A percentile compares a stretch with the other conserved stretches of the same genome.
Conservation (phyloP, 768 basidiomycete genomes). For the Peribolospora baueri region DNA sequence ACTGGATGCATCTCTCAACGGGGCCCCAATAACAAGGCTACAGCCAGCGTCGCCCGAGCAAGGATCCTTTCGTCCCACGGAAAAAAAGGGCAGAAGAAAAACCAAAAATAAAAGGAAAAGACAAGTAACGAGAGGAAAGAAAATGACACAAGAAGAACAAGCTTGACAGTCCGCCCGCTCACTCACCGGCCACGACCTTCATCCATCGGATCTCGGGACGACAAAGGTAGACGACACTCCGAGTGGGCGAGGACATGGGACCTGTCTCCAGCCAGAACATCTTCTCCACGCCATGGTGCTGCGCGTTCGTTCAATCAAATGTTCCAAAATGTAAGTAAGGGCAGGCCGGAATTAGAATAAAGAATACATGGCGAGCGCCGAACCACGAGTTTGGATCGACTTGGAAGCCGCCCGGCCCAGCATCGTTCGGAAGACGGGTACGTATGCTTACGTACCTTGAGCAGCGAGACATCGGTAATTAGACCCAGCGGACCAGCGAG, state of each 20-base stretch:
- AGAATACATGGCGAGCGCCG: not conserved
- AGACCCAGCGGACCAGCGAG: slow-evolving; percentile 79
- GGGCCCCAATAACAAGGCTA: not conserved
- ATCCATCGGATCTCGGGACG: slow-evolving; percentile 62
- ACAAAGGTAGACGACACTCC: slow-evolving; percentile 81
- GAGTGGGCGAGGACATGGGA: slow-evolving; percentile 51
- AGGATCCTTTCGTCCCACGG: not conserved
- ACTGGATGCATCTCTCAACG: too few species aligned
- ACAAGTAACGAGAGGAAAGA: not conserved
- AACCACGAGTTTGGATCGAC: too few species aligned
- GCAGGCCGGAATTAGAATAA: not conserved
- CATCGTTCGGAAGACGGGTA: too few species aligned
- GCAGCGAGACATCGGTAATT: slow-evolving; percentile 72
- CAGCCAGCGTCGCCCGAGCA: not conserved
- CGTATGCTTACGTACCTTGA: slow-evolving; percentile 39
- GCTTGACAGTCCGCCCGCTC: not conserved
- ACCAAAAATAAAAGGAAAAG: not conserved
- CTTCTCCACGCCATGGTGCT: slow-evolving; percentile 98
- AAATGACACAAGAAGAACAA: not conserved
- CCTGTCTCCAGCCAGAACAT: slow-evolving; percentile 98
- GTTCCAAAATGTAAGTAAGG: not conserved
- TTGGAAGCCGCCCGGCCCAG: too few species aligned
- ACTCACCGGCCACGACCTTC: slow-evolving; percentile 72
- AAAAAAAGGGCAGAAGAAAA: not conserved
- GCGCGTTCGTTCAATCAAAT: not conserved